phyloP scores from a whole-genome alignment of 1,284 basidiomycete species.

The Cryptococcus deneoformans region DNA sequence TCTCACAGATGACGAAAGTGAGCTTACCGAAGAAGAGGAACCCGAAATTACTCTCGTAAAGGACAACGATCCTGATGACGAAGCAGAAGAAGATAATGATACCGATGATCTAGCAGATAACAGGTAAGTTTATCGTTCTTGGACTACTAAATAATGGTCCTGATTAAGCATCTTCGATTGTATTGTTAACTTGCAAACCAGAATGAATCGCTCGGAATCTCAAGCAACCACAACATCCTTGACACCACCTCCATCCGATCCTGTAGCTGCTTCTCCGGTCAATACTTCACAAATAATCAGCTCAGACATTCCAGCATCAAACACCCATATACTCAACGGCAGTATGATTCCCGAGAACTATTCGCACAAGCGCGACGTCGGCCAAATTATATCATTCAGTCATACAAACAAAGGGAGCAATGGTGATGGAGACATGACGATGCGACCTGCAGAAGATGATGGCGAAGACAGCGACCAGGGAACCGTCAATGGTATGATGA shows the following conservation, averaged over 20 bases:
- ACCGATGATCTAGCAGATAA: too few relatives aligned
- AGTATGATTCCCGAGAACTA: neutral
- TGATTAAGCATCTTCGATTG: neutral
- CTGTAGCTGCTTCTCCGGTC: neutral
- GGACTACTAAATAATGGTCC: too few relatives aligned
- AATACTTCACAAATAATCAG: too few relatives aligned
- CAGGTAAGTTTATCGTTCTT: too few relatives aligned
- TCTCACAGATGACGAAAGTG: constrained; percentile 15
- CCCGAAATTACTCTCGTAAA: neutral
- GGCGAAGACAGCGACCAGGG: too few relatives aligned
- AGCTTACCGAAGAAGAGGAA: constrained; percentile 5
- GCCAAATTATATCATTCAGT: too few relatives aligned
- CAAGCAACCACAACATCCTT: constrained; percentile 13
- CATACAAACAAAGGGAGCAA: neutral
- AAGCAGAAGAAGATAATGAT: neutral
- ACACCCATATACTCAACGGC: neutral
- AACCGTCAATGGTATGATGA: too few relatives aligned
- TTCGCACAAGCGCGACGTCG: too few relatives aligned
- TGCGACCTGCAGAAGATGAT: neutral
- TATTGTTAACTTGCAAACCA: neutral
- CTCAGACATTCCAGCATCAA: neutral
- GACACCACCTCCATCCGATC: constrained; percentile 16
- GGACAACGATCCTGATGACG: neutral
- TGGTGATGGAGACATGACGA: constrained; percentile 11
- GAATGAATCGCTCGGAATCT: neutral